Evolutionary conservation across 345 rosid species (phyloP).

Genomic region (Eucalyptus sideroxylon): DNA sequence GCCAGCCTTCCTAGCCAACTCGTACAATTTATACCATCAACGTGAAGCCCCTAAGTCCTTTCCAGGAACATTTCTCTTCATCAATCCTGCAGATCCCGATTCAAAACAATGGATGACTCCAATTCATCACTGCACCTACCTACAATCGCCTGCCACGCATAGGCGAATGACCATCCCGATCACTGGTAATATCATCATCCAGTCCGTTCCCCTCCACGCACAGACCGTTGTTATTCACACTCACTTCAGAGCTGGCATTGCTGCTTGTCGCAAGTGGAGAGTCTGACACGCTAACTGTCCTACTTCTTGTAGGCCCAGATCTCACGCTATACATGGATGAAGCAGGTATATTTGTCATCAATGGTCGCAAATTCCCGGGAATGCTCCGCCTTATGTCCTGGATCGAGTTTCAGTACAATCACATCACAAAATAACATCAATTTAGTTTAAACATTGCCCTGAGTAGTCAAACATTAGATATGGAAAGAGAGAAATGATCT

Average conservation of each 20-base stretch:
- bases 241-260: slow-evolving; percentile 91
- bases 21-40: not conserved
- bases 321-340: slow-evolving; percentile 97
- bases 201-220: slow-evolving; percentile 47
- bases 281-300: slow-evolving; percentile 66
- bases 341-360: slow-evolving; percentile 94
- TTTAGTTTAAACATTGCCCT: not conserved
- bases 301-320: slow-evolving; percentile 61
- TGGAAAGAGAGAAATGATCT: not conserved
- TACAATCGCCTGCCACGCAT: slow-evolving; percentile 49
- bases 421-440: not conserved
- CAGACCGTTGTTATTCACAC: slow-evolving; percentile 63
- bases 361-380: slow-evolving; percentile 78
- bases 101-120: not conserved
- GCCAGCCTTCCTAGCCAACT: not conserved
- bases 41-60: not conserved
- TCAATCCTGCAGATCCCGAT: not conserved
- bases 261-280: slow-evolving; percentile 98
- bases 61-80: not conserved
- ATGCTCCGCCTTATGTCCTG: slow-evolving; percentile 95
- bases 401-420: not conserved
- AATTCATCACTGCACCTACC: not conserved
- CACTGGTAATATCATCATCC: slow-evolving; percentile 55
- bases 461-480: not conserved
- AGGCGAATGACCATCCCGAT: slow-evolving; percentile 63